Evolutionary conservation across 2,329 filamentous ascomycete species (phyloP).

Genomic region (Orbilia blumenaviensis): DNA sequence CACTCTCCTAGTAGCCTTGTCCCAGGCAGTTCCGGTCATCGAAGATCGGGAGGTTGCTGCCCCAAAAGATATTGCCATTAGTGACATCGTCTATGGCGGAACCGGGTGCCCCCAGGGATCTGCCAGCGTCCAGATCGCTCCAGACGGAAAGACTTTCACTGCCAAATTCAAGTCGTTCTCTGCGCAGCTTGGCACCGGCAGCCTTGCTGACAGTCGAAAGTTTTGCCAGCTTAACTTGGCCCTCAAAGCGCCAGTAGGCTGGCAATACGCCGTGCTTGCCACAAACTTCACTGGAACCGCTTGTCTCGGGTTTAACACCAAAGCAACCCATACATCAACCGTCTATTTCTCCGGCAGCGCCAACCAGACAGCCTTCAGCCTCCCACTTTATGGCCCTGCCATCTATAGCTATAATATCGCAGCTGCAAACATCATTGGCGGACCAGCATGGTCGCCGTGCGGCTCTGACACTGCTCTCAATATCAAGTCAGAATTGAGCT

Average conservation of each 20-base stretch:
- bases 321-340: slow-evolving; percentile 18
- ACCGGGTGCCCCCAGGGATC: slow-evolving; percentile 38
- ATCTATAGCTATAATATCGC: slow-evolving; percentile 21
- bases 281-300: slow-evolving; percentile 26
- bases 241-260: slow-evolving; percentile 10
- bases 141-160: slow-evolving; percentile 18
- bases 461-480: slow-evolving; percentile 11
- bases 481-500: slow-evolving; percentile 31
- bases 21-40: neutral
- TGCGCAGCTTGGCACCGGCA: slow-evolving; percentile 13
- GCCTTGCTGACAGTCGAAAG: slow-evolving; percentile 13
- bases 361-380: neutral
- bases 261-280: slow-evolving; percentile 32
- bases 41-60: neutral
- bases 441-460: slow-evolving; percentile 9
- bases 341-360: slow-evolving; percentile 33
- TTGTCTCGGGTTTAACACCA: neutral
- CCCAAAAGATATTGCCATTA: slow-evolving; percentile 18
- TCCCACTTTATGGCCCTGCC: slow-evolving; percentile 18
- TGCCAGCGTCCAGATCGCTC: neutral
- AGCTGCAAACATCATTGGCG: neutral
- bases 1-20: neutral
- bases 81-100: slow-evolving; percentile 33
- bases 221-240: slow-evolving; percentile 33
- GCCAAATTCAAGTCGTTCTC: slow-evolving; percentile 13